These are phyloP conservation scores for Leccinum obscurum DNA, from an alignment of 768 basidiomycete genomes.

Conservation along the genomic window DNA sequence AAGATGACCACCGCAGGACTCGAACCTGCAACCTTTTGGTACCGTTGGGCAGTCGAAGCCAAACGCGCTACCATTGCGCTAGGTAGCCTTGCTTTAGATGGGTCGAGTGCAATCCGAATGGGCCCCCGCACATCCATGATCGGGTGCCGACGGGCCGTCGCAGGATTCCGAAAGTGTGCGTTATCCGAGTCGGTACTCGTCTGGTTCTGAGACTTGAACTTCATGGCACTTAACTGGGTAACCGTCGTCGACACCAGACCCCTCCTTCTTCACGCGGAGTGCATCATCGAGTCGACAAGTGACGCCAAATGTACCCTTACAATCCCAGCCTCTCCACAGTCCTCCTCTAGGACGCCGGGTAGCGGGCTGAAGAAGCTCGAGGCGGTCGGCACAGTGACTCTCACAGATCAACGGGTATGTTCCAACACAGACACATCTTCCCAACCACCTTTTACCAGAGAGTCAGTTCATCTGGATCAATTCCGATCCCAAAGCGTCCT, in stretches of 20 bases:
- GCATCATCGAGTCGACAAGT: constrained; percentile 54
- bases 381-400: constrained; percentile 54
- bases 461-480: constrained; percentile 64
- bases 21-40: constrained; percentile 98
- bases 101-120: not conserved
- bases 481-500: constrained; percentile 32
- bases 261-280: constrained; percentile 64
- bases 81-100: constrained; percentile 53
- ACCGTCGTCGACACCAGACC: constrained; percentile 61
- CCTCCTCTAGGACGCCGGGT: constrained; percentile 48
- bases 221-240: constrained; percentile 80
- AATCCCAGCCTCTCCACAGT: constrained; percentile 53
- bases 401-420: constrained; percentile 76
- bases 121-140: not conserved
- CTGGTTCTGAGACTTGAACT: constrained; percentile 1
- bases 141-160: not conserved
- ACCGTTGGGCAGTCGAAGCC: constrained; percentile 77
- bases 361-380: constrained; percentile 59
- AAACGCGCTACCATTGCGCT: constrained; percentile 96
- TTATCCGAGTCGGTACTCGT: not conserved
- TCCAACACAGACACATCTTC: not conserved
- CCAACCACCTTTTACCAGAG: constrained; percentile 9
- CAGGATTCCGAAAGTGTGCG: not conserved
- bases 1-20: constrained; percentile 86
- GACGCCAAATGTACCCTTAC: constrained; percentile 59